Percentiles rank a stretch among this genome's conserved stretches.
These are phyloP conservation scores for Melanopsichium pennsylvanicum DNA, from an alignment of 1,284 basidiomycete genomes.

Conservation along the genomic window DNA sequence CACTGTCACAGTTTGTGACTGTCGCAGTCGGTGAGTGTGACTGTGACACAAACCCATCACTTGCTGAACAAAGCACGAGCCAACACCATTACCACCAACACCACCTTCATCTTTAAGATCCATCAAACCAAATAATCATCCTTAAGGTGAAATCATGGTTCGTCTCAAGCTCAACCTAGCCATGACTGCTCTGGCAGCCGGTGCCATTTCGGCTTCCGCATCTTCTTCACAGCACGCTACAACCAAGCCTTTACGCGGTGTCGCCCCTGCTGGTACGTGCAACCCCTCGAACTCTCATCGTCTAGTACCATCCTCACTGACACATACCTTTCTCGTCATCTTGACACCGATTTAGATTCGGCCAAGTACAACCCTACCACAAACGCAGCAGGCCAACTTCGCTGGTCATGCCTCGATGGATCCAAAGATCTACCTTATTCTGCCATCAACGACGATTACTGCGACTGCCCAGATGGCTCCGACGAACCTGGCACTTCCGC, in stretches of 20 bases:
- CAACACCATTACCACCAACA: too few species aligned
- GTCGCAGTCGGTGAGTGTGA: not conserved
- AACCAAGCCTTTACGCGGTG: constrained; percentile 12
- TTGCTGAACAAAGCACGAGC: too few species aligned
- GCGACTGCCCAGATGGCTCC: constrained; percentile 89
- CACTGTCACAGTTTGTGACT: too few species aligned
- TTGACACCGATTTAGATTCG: constrained; percentile 4
- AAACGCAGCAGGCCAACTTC: constrained; percentile 11
- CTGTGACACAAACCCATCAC: too few species aligned
- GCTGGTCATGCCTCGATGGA: constrained; percentile 55
- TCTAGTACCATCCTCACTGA: too few species aligned
- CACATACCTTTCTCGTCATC: not conserved
- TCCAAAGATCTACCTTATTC: constrained; percentile 70
- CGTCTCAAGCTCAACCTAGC: constrained; percentile 33
- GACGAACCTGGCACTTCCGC: constrained; percentile 94
- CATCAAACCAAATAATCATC: too few species aligned
- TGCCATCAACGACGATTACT: constrained; percentile 91
- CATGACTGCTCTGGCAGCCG: constrained; percentile 23
- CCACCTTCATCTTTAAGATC: too few species aligned
- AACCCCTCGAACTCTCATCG: too few species aligned
- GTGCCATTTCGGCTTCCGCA: constrained; percentile 20
- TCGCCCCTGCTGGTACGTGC: constrained; percentile 15
- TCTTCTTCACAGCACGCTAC: constrained; percentile 1
- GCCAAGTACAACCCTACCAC: constrained; percentile 19
- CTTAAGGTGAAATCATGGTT: constrained; percentile 21